Conservation (phyloP, 164 flowering plant genomes). For the Liquidambar formosana region DNA sequence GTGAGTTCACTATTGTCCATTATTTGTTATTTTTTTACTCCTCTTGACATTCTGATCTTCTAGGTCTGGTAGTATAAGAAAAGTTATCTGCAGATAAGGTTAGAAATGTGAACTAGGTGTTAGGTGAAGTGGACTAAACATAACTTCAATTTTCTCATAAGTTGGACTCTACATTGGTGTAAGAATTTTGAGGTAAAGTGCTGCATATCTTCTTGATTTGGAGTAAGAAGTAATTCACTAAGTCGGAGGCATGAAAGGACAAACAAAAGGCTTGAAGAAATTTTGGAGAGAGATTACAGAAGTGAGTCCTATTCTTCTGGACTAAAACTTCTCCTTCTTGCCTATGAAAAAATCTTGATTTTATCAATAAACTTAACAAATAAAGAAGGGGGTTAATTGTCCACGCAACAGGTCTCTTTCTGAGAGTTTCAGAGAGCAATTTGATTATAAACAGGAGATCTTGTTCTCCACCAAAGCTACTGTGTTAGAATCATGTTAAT, state of each 20-base stretch:
- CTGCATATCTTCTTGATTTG: not conserved
- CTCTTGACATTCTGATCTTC: not conserved
- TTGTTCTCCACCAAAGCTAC: not conserved
- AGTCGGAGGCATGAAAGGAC: not conserved
- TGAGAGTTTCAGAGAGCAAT: not conserved
- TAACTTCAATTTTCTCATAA: not conserved
- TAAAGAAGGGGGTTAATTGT: too few relatives aligned
- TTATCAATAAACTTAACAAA: too few relatives aligned
- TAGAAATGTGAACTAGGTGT: too few relatives aligned
- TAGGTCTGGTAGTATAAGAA: not conserved
- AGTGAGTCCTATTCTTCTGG: not conserved
- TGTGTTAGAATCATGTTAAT: not conserved
- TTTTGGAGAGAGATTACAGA: not conserved
- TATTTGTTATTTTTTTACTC: not conserved
- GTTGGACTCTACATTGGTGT: not conserved
- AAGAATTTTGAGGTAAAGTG: not conserved
- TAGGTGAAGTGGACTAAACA: not conserved
- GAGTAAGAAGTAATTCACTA: not conserved
- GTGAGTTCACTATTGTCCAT: slow-evolving; percentile 34
- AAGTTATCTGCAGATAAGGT: not conserved
- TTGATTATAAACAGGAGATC: not conserved
- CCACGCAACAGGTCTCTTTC: not conserved
- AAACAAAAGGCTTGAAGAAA: not conserved
- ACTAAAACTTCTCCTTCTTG: not conserved
- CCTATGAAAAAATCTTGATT: too few relatives aligned